A percentile compares a stretch with the other conserved stretches of the same genome.
phyloP scores from a whole-genome alignment of 371 early-diverging fungal species.

The Synchytrium microbalum region DNA sequence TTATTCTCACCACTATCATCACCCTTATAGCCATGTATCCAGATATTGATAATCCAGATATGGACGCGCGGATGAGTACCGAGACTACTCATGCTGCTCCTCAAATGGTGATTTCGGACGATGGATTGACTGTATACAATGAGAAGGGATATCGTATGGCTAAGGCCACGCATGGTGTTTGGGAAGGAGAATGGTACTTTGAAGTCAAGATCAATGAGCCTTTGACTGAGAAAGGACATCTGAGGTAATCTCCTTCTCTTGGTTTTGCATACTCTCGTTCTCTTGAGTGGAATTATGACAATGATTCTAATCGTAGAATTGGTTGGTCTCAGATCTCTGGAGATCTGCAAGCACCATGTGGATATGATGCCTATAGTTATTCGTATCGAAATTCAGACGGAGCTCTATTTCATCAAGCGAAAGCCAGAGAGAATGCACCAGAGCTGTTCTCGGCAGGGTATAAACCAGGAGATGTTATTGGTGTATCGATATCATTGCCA shows the following conservation, averaged over 20 bases:
- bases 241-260: constrained; percentile 14
- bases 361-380: constrained; percentile 62
- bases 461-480: constrained; percentile 50
- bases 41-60: constrained; percentile 52
- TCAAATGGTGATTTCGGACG: constrained; percentile 45
- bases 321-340: constrained; percentile 68
- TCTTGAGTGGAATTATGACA: too few relatives aligned
- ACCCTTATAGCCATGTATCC: constrained; percentile 46
- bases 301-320: constrained; percentile 34
- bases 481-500: constrained; percentile 52
- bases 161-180: constrained; percentile 65
- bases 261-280: not conserved
- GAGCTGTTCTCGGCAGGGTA: constrained; percentile 20
- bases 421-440: constrained; percentile 13
- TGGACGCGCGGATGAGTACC: constrained; percentile 40
- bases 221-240: constrained; percentile 19
- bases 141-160: constrained; percentile 66
- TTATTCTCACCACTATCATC: constrained; percentile 26
- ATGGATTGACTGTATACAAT: constrained; percentile 44
- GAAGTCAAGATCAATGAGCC: constrained; percentile 38
- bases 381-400: constrained; percentile 49
- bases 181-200: constrained; percentile 63
- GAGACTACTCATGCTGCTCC: constrained; percentile 56
- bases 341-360: constrained; percentile 64
- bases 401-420: constrained; percentile 51